Percentiles rank a stretch among this genome's conserved stretches.
Conservation (phyloP, 176 grass and related monocot genomes). For the Cenchrus fungigraminus region DNA sequence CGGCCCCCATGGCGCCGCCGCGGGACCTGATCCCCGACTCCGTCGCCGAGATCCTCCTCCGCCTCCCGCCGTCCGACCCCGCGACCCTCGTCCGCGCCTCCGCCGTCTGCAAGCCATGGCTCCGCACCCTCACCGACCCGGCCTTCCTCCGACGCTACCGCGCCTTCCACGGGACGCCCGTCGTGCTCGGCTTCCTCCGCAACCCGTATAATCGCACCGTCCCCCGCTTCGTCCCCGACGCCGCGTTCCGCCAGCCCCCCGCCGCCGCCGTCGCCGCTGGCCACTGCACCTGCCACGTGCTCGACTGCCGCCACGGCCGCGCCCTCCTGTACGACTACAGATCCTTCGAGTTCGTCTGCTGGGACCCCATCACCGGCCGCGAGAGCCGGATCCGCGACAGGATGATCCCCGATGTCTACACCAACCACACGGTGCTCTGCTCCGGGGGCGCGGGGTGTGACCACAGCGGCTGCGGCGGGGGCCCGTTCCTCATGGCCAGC, state of each 20-base stretch:
- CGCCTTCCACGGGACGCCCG: not conserved
- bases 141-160: not conserved
- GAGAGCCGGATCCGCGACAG: not conserved
- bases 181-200: not conserved
- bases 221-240: not conserved
- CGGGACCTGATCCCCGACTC: not conserved
- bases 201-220: not conserved
- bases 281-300: not conserved
- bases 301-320: conserved; percentile 2
- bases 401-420: not conserved
- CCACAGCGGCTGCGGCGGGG: not conserved
- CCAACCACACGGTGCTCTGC: not conserved
- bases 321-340: not conserved
- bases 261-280: not conserved
- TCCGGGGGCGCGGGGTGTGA: not conserved
- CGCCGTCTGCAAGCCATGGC: not conserved
- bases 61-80: not conserved
- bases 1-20: not conserved
- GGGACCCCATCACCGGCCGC: not conserved
- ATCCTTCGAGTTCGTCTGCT: not conserved
- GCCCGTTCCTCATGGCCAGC: not conserved
- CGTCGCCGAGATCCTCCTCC: not conserved
- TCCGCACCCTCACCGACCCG: not conserved
- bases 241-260: not conserved
- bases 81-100: not conserved